A percentile compares a stretch with the other conserved stretches of the same genome.
Evolutionary conservation across 257 asterid genomes (phyloP).

Genomic region (Gardenia jasminoides): DNA sequence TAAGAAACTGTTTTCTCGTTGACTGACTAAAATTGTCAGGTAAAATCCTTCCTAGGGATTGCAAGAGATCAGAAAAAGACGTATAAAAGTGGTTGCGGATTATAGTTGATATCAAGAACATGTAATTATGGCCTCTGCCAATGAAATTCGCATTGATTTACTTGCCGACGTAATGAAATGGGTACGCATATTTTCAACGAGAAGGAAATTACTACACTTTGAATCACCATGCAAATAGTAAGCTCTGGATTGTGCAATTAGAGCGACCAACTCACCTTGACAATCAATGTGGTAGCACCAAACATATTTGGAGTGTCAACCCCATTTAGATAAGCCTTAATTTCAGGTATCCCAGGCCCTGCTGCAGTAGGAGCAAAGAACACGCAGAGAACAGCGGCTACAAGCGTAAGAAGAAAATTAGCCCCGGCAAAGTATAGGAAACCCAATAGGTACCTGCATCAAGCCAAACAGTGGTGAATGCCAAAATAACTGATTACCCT

Average conservation of each 20-base stretch:
- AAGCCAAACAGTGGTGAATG: slow-evolving; percentile 19
- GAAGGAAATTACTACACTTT: neutral
- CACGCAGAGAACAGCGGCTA: slow-evolving; percentile 69
- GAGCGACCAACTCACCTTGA: slow-evolving; percentile 51
- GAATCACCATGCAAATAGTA: neutral
- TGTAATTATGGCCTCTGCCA: neutral
- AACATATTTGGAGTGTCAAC: slow-evolving; percentile 89
- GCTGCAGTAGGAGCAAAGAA: slow-evolving; percentile 93
- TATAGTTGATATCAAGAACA: neutral
- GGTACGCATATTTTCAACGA: neutral
- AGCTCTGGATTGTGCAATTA: neutral
- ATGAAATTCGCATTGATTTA: neutral
- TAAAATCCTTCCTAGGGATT: neutral
- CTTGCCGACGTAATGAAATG: neutral
- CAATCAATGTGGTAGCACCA: slow-evolving; percentile 77
- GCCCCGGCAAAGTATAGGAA: slow-evolving; percentile 47
- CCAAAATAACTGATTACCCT: neutral
- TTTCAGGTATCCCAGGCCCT: slow-evolving; percentile 94
- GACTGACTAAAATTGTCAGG: neutral
- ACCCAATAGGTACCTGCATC: slow-evolving; percentile 69
- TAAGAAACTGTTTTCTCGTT: neutral
- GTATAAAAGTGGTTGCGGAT: neutral
- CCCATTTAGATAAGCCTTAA: slow-evolving; percentile 91
- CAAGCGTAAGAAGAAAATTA: slow-evolving; percentile 58
- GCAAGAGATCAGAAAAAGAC: neutral